Conservation (phyloP, 2,329 filamentous ascomycete genomes). For the Chaetoscypha palmicola region DNA sequence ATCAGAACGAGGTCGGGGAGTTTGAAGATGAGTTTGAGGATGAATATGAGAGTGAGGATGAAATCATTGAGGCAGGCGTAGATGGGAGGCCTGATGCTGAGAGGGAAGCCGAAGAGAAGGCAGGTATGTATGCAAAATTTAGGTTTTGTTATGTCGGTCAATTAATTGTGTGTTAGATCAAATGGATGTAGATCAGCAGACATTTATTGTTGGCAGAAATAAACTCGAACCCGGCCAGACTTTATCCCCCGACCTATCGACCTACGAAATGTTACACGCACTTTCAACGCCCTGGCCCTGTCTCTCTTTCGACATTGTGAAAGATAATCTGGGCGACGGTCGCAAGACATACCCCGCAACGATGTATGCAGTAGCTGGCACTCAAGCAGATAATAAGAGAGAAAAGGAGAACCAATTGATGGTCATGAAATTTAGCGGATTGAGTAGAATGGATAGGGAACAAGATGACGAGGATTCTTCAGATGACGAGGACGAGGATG, state of each 20-base stretch:
- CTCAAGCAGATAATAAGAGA: conserved; percentile 72
- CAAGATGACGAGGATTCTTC: conserved; percentile 59
- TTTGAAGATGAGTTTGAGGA: conserved; percentile 96
- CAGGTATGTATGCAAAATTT: conserved; percentile 40
- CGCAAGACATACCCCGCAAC: conserved; percentile 92
- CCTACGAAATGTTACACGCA: conserved; percentile 95
- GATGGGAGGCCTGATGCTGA: conserved; percentile 90
- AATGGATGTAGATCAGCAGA: conserved; percentile 91
- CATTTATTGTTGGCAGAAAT: conserved; percentile 91
- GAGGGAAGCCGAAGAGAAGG: conserved; percentile 80
- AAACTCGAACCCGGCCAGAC: conserved; percentile 88
- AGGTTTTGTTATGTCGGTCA: conserved; percentile 13
- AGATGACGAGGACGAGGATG: conserved; percentile 63
- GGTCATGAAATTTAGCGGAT: conserved; percentile 91
- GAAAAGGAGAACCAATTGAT: conserved; percentile 87
- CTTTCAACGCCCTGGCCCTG: conserved; percentile 95
- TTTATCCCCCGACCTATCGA: conserved; percentile 82
- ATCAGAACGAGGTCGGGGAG: conserved; percentile 63
- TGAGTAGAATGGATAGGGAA: conserved; percentile 76
- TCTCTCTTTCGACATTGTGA: conserved; percentile 88
- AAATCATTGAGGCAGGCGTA: conserved; percentile 89
- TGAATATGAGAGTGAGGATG: conserved; percentile 84
- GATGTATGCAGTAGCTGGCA: conserved; percentile 90
- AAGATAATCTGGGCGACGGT: conserved; percentile 78
- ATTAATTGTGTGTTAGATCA: conserved; percentile 54